Conservation (phyloP, 225 moss, liverwort and hornwort genomes). For the Asterella californica region DNA sequence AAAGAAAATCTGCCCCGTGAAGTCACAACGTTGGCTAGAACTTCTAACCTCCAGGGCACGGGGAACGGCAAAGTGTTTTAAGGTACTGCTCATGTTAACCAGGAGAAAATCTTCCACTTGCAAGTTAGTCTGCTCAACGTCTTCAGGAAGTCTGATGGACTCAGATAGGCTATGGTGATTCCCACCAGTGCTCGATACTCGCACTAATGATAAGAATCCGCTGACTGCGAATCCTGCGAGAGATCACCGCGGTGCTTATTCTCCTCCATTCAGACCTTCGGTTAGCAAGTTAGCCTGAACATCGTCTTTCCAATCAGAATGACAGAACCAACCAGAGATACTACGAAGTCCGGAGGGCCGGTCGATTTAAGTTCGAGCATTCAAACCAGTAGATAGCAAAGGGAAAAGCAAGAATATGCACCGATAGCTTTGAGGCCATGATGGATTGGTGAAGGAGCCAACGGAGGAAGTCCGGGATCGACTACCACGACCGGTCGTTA, state of each 20-base stretch:
- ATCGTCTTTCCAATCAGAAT: background rate
- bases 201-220: too few relatives aligned
- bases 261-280: background rate
- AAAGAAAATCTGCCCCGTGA: background rate
- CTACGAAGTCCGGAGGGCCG: background rate
- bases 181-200: background rate
- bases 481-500: conserved; percentile 27
- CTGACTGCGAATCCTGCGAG: too few relatives aligned
- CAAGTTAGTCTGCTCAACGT: background rate
- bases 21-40: background rate
- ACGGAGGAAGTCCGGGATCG: conserved; percentile 28
- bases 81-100: background rate
- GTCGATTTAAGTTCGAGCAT: background rate
- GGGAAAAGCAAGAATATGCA: conserved; percentile 1
- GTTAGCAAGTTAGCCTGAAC: background rate
- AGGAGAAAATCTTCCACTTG: background rate
- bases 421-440: conserved; percentile 47
- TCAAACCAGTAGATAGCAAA: background rate
- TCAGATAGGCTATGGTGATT: background rate
- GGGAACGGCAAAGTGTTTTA: background rate
- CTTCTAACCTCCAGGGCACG: background rate
- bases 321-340: background rate
- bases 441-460: conserved; percentile 34
- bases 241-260: too few relatives aligned
- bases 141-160: background rate